phyloP scores from a whole-genome alignment of 1,284 basidiomycete genomes.

The Sanghuangporus weigelae region DNA sequence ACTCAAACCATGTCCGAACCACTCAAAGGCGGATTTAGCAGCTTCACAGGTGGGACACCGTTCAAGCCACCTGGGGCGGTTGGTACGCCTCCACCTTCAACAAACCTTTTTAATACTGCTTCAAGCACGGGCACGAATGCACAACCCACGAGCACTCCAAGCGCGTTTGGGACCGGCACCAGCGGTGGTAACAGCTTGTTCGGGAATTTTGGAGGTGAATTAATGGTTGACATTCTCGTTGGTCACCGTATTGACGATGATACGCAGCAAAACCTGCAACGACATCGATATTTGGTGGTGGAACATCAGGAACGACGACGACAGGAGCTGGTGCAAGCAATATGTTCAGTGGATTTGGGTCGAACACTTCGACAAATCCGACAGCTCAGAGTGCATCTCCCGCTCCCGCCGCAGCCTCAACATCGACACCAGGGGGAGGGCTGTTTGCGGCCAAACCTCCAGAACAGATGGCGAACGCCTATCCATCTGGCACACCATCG shows the following conservation, averaged over 20 bases:
- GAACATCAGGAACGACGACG: background rate
- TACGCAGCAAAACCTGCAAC: constrained; percentile 10
- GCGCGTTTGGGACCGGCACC: constrained; percentile 8
- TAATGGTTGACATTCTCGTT: too few species aligned
- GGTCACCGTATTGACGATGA: background rate
- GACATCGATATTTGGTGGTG: constrained; percentile 18
- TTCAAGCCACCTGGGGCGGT: constrained; percentile 6
- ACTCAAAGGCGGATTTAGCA: constrained; percentile 15
- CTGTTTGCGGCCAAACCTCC: constrained; percentile 18
- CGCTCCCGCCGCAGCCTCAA: background rate
- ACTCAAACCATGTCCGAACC: constrained; percentile 13
- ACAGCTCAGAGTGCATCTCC: background rate
- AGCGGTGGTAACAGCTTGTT: background rate
- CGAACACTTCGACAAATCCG: constrained; percentile 13
- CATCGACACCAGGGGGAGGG: background rate
- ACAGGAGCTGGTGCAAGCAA: constrained; percentile 3
- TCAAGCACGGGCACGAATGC: constrained; percentile 3
- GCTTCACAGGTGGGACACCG: constrained; percentile 3
- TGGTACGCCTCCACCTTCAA: background rate
- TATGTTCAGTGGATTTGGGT: constrained; percentile 14
- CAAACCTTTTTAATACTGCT: constrained; percentile 3
- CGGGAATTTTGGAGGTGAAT: constrained; percentile 4
- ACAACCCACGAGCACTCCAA: background rate
- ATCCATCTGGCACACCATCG: background rate
- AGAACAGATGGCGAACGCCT: background rate